phyloP scores from a whole-genome alignment of 371 early-diverging fungal species.

The Parasitella parasitica region DNA sequence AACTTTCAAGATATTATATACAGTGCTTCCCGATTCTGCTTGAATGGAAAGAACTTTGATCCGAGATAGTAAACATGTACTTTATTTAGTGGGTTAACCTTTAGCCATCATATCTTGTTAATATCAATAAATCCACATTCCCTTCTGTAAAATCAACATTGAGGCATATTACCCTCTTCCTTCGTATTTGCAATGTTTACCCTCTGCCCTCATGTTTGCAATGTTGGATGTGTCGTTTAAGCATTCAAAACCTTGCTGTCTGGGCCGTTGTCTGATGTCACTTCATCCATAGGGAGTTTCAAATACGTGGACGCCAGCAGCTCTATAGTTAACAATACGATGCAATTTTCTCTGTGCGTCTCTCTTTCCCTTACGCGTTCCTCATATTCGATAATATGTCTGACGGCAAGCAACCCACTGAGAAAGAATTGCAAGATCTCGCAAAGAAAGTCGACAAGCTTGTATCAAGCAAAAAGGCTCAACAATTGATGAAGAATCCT shows the following conservation, averaged over 20 bases:
- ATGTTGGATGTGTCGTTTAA: not conserved
- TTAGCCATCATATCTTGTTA: not conserved
- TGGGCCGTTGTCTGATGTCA: no score
- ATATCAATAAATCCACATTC: not conserved
- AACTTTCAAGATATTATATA: no score
- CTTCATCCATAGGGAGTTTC: not conserved
- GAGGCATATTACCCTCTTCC: no score
- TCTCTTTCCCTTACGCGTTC: constrained; percentile 2
- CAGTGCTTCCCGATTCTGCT: no score
- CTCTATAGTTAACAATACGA: not conserved
- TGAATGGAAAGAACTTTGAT: not conserved
- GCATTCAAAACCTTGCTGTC: no score
- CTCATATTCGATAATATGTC: not conserved
- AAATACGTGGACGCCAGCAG: not conserved
- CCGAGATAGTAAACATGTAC: not conserved
- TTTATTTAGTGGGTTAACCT: not conserved
- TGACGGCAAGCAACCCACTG: constrained; percentile 21
- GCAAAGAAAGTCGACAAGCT: constrained; percentile 29
- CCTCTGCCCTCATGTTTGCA: not conserved
- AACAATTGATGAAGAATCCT: constrained; percentile 7
- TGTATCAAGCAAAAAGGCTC: constrained; percentile 10
- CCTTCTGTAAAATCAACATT: not conserved
- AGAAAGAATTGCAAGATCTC: constrained; percentile 31
- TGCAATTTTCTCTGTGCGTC: not conserved
- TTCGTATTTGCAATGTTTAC: no score